phyloP scores from a whole-genome alignment of 176 grass and related monocot genomes.

The Typha latifolia region DNA sequence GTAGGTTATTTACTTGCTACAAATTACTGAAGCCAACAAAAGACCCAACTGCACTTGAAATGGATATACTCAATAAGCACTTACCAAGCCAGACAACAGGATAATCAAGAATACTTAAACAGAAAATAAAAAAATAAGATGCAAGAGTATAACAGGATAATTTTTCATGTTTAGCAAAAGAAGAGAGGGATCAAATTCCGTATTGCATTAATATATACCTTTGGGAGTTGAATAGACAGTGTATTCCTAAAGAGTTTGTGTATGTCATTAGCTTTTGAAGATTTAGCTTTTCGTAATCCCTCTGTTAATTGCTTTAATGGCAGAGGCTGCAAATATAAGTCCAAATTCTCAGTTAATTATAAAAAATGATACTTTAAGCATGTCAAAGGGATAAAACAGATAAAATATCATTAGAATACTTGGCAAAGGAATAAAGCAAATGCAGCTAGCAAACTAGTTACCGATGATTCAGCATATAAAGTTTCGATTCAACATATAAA shows the following conservation, averaged over 20 bases:
- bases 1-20: too few species aligned
- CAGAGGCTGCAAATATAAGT: constrained; percentile 42
- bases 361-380: background rate
- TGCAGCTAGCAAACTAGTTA: too few species aligned
- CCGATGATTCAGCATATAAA: too few species aligned
- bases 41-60: background rate
- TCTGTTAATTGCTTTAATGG: constrained; percentile 60
- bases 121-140: too few species aligned
- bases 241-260: constrained; percentile 68
- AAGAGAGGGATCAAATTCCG: too few species aligned
- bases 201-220: constrained; percentile 26
- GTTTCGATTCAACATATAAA: too few species aligned
- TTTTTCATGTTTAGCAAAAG: too few species aligned
- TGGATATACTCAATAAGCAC: background rate
- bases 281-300: constrained; percentile 40
- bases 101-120: too few species aligned
- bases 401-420: background rate
- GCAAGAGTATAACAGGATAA: too few species aligned
- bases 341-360: background rate
- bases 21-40: too few species aligned
- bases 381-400: background rate
- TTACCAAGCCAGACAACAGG: too few species aligned
- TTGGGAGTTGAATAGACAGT: constrained; percentile 60
- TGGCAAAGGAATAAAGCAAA: background rate
- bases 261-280: constrained; percentile 46